phyloP scores from a whole-genome alignment of 345 rosid species.

The Acer negundo region DNA sequence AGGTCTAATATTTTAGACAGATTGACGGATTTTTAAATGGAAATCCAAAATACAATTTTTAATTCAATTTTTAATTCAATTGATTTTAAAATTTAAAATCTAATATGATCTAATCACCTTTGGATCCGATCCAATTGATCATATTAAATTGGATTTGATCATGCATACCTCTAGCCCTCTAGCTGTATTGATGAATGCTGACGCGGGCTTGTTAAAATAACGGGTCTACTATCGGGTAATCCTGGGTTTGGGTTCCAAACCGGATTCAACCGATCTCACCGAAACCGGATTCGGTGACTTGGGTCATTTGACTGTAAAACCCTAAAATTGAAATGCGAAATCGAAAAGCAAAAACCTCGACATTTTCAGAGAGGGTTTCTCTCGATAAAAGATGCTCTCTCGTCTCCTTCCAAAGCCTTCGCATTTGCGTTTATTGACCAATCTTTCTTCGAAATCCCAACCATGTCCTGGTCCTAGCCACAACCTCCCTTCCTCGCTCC shows the following conservation, averaged over 20 bases:
- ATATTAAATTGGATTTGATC: too few relatives aligned
- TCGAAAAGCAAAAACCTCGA: not conserved
- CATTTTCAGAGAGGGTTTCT: not conserved
- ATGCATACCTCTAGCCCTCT: too few relatives aligned
- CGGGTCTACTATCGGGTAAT: not conserved
- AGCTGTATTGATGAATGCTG: too few relatives aligned
- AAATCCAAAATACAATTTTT: too few relatives aligned
- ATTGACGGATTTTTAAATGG: too few relatives aligned
- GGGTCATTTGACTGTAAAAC: not conserved
- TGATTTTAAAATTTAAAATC: too few relatives aligned
- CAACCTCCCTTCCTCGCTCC: slow-evolving; percentile 23
- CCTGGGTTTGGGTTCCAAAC: not conserved
- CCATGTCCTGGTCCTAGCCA: slow-evolving; percentile 14
- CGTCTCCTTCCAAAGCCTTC: slow-evolving; percentile 68
- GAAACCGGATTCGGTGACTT: too few relatives aligned
- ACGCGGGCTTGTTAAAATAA: not conserved
- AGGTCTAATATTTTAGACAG: too few relatives aligned
- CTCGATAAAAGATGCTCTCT: slow-evolving; percentile 52
- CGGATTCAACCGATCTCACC: not conserved
- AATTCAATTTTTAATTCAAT: too few relatives aligned
- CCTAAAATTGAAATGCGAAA: not conserved
- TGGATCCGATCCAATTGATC: too few relatives aligned
- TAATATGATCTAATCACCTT: too few relatives aligned
- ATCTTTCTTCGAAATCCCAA: slow-evolving; percentile 37
- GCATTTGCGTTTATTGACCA: slow-evolving; percentile 49